These are phyloP conservation scores for Alnus rubra DNA, from an alignment of 306 rosid genomes.

Conservation along the genomic window DNA sequence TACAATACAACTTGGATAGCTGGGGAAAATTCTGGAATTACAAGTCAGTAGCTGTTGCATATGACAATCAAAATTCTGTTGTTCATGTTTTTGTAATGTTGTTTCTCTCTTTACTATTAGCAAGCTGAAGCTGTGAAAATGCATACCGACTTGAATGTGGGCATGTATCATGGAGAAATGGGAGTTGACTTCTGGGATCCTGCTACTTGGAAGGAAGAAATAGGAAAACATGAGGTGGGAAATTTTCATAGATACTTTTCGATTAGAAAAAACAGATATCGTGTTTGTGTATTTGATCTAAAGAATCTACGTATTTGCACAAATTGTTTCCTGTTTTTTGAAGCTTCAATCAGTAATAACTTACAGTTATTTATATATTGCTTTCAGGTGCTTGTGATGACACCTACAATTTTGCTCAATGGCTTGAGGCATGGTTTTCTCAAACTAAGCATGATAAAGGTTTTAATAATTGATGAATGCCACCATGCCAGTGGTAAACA, in stretches of 20 bases:
- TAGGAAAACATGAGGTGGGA: constrained; percentile 61
- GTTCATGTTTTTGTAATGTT: constrained; percentile 2
- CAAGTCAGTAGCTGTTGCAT: background rate
- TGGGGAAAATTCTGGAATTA: background rate
- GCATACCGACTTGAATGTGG: constrained; percentile 73
- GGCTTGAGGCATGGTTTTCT: constrained; percentile 72
- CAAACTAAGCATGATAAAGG: constrained; percentile 66
- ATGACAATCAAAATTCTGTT: background rate
- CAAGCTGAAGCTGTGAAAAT: constrained; percentile 67
- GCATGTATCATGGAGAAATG: constrained; percentile 72
- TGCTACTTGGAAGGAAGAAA: constrained; percentile 53
- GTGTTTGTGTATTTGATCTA: constrained; percentile 1
- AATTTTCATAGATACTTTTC: constrained; percentile 16
- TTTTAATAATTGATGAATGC: constrained; percentile 82
- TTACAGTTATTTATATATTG: background rate
- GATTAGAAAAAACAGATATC: background rate
- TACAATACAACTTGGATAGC: background rate
- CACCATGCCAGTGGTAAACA: constrained; percentile 76
- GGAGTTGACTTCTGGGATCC: constrained; percentile 72
- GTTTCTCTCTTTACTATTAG: constrained; percentile 32
- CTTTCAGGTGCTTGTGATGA: constrained; percentile 84
- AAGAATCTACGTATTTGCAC: background rate
- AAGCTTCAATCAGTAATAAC: background rate
- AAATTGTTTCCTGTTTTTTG: no score
- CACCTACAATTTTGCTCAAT: constrained; percentile 64